Base-by-base conservation (phyloP, 257 asterid species). In the Solanum sejunctum region DNA sequence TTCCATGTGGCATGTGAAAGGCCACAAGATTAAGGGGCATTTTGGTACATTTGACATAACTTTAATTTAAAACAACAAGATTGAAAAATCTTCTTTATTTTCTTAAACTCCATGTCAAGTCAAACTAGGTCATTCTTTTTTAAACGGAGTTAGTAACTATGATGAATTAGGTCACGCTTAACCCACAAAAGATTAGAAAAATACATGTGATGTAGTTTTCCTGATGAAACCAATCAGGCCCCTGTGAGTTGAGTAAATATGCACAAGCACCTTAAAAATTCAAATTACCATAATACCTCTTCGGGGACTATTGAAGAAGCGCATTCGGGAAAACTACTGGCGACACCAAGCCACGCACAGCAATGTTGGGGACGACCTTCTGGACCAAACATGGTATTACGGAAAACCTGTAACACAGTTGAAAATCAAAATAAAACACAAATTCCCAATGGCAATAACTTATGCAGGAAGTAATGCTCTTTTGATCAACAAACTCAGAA, bases 321-420 rank as follows among this genome's bases (percentile, higher is more conserved):
- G 85, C 98, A 97, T 90, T 96, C 98, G 0, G 97, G 98, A 71
- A 96, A 96, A 90, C 98, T 96, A 90, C 98, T 92, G 63, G 99
- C 99, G 84, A 95, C 98, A 86, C 99, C 99, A 89, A 96, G 99
- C 99, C 99, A 96, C 81, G 98, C 99, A 90, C 99, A 97, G 91
- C 98, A 97, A 91, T 97, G 99, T 85, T 97, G 99, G 13, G 99
- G 99, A 83, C 99, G 97, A 49, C 99, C 99, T 91, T 97, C 99
- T 13, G 98, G 99, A 85, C 98, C 99, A 91, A 97, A 97, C 99
- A 95, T 97, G 88, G 99, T 97, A 92, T 95, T 95, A 70, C 98
- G 95, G 77, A 97, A 97, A 84, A 95, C 99, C 99, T 97, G 87
- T 28, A 78, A 58, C 23, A 84, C 28, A 84, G 41, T 18, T 84